These are phyloP conservation scores for Apiospora rasikravindrae DNA, from an alignment of 2,329 filamentous ascomycete species.

Conservation along the genomic window DNA sequence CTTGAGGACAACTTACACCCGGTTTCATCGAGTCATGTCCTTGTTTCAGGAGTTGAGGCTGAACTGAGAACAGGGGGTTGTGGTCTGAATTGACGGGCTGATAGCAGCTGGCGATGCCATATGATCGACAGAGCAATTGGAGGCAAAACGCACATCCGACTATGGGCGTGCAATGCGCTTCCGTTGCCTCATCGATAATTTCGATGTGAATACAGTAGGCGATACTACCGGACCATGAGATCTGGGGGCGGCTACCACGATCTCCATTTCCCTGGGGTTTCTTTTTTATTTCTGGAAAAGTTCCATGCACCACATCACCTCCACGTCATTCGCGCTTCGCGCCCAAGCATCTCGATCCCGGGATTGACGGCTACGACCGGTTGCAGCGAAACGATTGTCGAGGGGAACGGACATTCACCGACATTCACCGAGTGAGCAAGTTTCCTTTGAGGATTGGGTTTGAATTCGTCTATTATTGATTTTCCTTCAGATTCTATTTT, in stretches of 20 bases:
- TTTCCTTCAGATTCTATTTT: background rate
- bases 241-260: background rate
- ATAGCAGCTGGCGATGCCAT: background rate
- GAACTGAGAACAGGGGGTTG: background rate
- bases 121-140: background rate
- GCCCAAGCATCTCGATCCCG: background rate
- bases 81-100: background rate
- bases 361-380: background rate
- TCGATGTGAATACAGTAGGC: background rate
- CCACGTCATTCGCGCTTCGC: background rate
- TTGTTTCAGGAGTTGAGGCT: background rate
- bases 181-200: background rate
- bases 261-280: background rate
- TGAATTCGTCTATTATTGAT: background rate
- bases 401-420: background rate
- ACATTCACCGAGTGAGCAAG: background rate
- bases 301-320: background rate
- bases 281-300: background rate
- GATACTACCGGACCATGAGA: background rate
- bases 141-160: background rate
- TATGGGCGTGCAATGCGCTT: background rate
- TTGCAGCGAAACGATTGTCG: background rate
- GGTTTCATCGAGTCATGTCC: background rate
- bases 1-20: slow-evolving; percentile 4
- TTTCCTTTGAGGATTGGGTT: background rate